A percentile compares a stretch with the other conserved stretches of the same genome.
Evolutionary conservation across 768 basidiomycete genomes (phyloP).

Genomic region (Podaxis sp.): DNA sequence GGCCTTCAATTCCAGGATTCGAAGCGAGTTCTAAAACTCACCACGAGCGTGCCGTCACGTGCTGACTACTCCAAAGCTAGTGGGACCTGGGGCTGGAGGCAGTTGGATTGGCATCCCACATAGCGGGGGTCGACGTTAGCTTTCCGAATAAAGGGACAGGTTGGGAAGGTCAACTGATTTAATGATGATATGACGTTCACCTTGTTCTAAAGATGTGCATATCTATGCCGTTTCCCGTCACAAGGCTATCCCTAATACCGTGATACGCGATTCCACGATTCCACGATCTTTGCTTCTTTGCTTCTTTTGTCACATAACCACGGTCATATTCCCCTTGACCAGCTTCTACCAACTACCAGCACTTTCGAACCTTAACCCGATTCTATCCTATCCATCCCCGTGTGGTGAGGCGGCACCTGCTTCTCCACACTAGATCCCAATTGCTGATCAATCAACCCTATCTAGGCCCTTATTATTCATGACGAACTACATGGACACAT

Average conservation of each 20-base stretch:
- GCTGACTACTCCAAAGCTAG: not conserved
- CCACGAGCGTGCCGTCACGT: not conserved
- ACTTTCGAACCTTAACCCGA: not conserved
- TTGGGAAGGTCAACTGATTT: not conserved
- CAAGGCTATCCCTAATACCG: not conserved
- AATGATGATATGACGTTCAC: not conserved
- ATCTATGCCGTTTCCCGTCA: not conserved
- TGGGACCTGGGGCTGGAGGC: not conserved
- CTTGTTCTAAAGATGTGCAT: not conserved
- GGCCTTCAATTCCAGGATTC: not conserved
- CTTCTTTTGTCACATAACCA: not conserved
- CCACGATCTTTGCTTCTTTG: slow-evolving; percentile 1
- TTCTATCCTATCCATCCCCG: slow-evolving; percentile 1
- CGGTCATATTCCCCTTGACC: not conserved
- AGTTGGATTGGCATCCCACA: not conserved
- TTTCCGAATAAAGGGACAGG: not conserved
- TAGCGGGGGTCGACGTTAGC: not conserved
- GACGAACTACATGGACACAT: slow-evolving; percentile 1
- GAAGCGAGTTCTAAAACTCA: not conserved
- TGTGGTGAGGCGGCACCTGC: not conserved
- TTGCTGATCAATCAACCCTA: not conserved
- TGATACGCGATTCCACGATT: not conserved
- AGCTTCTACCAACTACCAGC: not conserved
- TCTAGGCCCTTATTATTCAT: not conserved
- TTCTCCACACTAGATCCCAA: not conserved